phyloP scores from a whole-genome alignment of 2,329 filamentous ascomycete genomes.

The Emergomyces orientalis region DNA sequence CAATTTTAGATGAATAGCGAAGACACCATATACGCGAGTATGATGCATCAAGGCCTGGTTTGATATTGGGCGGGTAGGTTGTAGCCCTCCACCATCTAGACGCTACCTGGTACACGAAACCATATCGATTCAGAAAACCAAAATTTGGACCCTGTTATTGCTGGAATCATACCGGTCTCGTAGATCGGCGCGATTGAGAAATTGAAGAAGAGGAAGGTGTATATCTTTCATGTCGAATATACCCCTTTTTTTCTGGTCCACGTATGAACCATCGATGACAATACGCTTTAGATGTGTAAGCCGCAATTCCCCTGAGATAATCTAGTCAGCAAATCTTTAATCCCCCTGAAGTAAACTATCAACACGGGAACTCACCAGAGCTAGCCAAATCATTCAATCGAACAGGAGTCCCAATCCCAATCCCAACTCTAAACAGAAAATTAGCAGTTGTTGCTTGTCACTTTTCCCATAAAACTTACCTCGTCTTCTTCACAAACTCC shows the following conservation, averaged over 20 bases:
- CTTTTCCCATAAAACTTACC: conserved; percentile 28
- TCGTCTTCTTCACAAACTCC: conserved; percentile 57
- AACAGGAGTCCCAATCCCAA: conserved; percentile 83
- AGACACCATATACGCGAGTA: background rate
- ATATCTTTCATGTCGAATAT: conserved; percentile 95
- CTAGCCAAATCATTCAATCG: conserved; percentile 74
- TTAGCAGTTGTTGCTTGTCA: background rate
- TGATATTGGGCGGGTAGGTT: background rate
- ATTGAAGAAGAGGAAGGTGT: conserved; percentile 65
- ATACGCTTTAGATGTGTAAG: conserved; percentile 64
- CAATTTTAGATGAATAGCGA: background rate
- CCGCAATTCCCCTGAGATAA: conserved; percentile 53
- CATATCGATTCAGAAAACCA: conserved; percentile 45
- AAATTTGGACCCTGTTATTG: conserved; percentile 42
- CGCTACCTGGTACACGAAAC: background rate
- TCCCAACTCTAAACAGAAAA: conserved; percentile 58
- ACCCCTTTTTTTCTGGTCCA: conserved; percentile 89
- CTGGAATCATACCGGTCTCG: conserved; percentile 56
- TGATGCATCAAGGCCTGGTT: background rate
- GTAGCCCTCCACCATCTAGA: background rate
- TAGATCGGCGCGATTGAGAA: conserved; percentile 63
- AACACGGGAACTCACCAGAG: conserved; percentile 50
- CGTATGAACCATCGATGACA: conserved; percentile 81
- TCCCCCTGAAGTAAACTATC: background rate
- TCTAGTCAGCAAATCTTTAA: conserved; percentile 15